phyloP scores from a whole-genome alignment of 129 eudicot species.

The Flaveria linearis region DNA sequence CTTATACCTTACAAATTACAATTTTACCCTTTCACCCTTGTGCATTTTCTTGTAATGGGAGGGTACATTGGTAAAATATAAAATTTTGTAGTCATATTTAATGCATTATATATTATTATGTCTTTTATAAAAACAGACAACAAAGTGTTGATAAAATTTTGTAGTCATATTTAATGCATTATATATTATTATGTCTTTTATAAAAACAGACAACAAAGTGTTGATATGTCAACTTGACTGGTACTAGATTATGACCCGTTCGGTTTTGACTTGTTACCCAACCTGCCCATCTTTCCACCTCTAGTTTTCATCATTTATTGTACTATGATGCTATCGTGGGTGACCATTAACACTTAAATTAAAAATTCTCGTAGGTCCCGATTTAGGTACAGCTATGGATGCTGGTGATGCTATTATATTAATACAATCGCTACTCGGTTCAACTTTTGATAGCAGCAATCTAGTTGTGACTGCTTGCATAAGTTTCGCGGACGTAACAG shows the following conservation, averaged over 20 bases:
- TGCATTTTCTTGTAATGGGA: not conserved
- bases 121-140: not conserved
- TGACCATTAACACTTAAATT: not conserved
- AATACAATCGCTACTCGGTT: constrained; percentile 80
- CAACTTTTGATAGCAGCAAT: constrained; percentile 97
- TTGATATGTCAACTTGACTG: not conserved
- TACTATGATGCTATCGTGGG: not conserved
- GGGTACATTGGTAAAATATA: not conserved
- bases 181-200: not conserved
- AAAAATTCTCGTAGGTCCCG: constrained; percentile 66
- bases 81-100: not conserved
- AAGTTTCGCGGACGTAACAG: constrained; percentile 73
- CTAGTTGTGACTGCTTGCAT: constrained; percentile 95
- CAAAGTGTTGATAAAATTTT: not conserved
- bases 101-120: not conserved
- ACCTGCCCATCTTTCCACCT: not conserved
- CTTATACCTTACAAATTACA: not conserved
- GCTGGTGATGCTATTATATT: constrained; percentile 90
- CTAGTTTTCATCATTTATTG: not conserved
- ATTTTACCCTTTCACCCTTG: not conserved
- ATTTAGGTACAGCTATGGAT: constrained; percentile 74
- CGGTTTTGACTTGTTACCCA: not conserved
- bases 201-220: not conserved
- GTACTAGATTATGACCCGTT: not conserved
- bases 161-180: not conserved